Conservation (phyloP, 208 protist genomes). For the Leishmania tropica region DNA sequence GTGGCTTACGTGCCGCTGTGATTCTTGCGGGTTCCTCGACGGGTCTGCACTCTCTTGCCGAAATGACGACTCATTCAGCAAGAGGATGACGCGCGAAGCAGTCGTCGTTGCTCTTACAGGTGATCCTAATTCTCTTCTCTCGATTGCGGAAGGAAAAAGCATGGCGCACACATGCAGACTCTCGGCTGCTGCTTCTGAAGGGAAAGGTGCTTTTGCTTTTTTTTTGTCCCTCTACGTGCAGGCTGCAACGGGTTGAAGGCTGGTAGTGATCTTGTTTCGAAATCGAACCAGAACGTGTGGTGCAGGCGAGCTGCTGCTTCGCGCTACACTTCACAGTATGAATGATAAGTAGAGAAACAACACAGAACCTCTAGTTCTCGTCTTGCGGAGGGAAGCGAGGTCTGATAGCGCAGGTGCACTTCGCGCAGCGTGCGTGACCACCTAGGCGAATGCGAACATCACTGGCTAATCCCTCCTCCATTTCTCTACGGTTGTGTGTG, state of each 20-base stretch:
- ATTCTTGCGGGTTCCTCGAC: neutral
- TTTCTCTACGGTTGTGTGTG: neutral
- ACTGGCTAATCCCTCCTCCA: neutral
- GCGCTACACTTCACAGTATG: neutral
- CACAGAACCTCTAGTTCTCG: neutral
- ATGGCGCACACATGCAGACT: neutral
- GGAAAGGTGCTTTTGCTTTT: neutral
- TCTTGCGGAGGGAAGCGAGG: neutral
- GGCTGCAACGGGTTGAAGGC: neutral
- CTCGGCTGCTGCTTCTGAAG: neutral
- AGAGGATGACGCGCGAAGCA: neutral
- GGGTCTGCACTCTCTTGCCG: neutral
- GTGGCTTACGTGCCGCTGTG: neutral
- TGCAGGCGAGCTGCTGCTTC: neutral
- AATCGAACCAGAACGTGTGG: neutral
- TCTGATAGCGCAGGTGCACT: neutral
- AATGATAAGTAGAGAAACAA: neutral
- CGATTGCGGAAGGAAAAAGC: neutral
- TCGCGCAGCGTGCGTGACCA: neutral
- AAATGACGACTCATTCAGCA: neutral
- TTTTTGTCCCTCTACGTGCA: constrained; percentile 5
- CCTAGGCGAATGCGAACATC: neutral
- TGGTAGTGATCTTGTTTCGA: neutral
- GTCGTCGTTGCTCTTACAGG: neutral
- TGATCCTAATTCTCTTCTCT: neutral